phyloP scores from a whole-genome alignment of 331 rosid species.

The Pyracantha coccinea region DNA sequence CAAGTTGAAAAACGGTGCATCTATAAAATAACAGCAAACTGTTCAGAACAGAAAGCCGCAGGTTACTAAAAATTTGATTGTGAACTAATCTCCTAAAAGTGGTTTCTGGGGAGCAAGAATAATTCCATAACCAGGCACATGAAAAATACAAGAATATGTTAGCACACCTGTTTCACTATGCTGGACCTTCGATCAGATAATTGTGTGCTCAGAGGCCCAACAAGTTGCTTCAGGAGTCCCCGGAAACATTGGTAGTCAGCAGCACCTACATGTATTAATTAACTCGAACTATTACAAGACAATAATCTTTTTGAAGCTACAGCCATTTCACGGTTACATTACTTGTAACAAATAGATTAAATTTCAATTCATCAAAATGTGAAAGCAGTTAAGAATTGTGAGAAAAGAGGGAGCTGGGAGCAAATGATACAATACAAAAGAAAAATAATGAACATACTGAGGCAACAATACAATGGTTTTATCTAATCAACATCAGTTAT shows the following conservation, averaged over 20 bases:
- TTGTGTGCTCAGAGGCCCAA: slow-evolving; percentile 85
- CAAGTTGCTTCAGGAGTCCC: slow-evolving; percentile 91
- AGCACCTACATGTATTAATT: slow-evolving; percentile 44
- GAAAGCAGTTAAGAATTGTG: background rate
- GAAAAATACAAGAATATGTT: slow-evolving; percentile 6
- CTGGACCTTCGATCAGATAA: slow-evolving; percentile 94
- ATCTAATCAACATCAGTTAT: background rate
- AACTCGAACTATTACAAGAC: background rate
- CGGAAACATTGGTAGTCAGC: slow-evolving; percentile 83
- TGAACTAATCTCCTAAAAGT: background rate
- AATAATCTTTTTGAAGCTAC: background rate
- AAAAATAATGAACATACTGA: background rate
- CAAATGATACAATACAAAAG: background rate
- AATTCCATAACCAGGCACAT: background rate
- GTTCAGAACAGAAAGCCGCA: background rate
- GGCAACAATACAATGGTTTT: background rate
- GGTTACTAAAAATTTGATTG: background rate
- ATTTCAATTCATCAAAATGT: background rate
- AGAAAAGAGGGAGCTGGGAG: background rate
- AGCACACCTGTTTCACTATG: slow-evolving; percentile 90
- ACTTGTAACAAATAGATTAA: background rate
- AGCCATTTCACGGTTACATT: background rate
- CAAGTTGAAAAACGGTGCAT: background rate
- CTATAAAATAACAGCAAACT: background rate
- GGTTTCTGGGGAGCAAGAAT: background rate